Evolutionary conservation across 2,329 filamentous ascomycete species (phyloP).

Genomic region (Cladosporium austrohemisphaericum): DNA sequence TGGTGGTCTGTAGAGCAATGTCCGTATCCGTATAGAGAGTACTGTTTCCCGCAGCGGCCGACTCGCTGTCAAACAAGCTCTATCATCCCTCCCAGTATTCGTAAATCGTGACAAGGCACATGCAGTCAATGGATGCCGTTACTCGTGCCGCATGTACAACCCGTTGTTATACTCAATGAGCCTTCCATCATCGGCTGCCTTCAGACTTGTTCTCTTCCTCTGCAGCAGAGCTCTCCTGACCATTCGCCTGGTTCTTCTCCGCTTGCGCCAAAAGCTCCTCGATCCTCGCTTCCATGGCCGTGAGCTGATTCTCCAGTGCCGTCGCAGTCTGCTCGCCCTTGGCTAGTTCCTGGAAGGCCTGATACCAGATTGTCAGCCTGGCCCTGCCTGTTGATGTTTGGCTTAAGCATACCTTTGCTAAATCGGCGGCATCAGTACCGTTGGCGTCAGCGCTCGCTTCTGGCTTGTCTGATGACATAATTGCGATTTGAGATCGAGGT

Average conservation of each 20-base stretch:
- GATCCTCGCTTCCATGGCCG: slow-evolving; percentile 53
- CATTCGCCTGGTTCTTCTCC: slow-evolving; percentile 34
- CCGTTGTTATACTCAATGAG: background rate
- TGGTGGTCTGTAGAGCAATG: slow-evolving; percentile 25
- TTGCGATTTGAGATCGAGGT: background rate
- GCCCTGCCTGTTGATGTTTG: background rate
- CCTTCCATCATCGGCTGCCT: background rate
- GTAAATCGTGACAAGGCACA: too few species aligned
- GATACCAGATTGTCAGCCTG: slow-evolving; percentile 9
- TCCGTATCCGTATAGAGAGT: background rate
- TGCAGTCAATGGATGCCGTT: too few species aligned
- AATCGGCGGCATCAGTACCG: slow-evolving; percentile 14
- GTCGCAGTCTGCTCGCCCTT: slow-evolving; percentile 55
- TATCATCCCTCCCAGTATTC: too few species aligned
- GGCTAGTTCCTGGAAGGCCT: slow-evolving; percentile 50
- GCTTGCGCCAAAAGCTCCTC: slow-evolving; percentile 50
- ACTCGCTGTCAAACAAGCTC: too few species aligned
- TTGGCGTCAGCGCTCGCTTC: slow-evolving; percentile 8
- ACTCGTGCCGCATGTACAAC: background rate
- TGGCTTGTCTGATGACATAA: slow-evolving; percentile 15
- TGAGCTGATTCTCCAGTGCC: slow-evolving; percentile 53
- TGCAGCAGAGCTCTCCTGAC: background rate
- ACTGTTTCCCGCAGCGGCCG: background rate
- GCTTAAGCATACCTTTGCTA: slow-evolving; percentile 12
- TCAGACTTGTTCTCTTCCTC: background rate